Evolutionary conservation across 2,329 filamentous ascomycete genomes (phyloP).

Genomic region (Paramyrothecium roridum): DNA sequence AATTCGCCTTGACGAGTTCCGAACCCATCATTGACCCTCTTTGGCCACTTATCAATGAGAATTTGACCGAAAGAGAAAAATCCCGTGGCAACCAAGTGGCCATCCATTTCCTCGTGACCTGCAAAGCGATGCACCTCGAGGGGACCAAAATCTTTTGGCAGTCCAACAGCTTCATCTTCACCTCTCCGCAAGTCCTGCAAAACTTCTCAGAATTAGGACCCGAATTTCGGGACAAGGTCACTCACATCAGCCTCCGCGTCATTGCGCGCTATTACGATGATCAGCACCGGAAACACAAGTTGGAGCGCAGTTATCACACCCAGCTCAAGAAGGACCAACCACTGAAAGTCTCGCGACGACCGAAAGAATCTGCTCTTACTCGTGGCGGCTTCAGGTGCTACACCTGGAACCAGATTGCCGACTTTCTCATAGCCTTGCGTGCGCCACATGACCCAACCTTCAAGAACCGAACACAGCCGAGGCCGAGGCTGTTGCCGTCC

Average conservation of each 20-base stretch:
- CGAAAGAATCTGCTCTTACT: slow-evolving; percentile 41
- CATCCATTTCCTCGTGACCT: slow-evolving; percentile 51
- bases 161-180: slow-evolving; percentile 53
- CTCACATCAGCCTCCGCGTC: slow-evolving; percentile 47
- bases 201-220: slow-evolving; percentile 44
- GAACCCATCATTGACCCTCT: slow-evolving; percentile 53
- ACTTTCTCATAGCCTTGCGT: slow-evolving; percentile 49
- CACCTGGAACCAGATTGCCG: slow-evolving; percentile 50
- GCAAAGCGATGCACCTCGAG: slow-evolving; percentile 45
- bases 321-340: slow-evolving; percentile 37
- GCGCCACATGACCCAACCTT: slow-evolving; percentile 44
- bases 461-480: slow-evolving; percentile 27
- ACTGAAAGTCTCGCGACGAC: slow-evolving; percentile 38
- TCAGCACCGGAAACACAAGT: slow-evolving; percentile 36
- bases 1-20: slow-evolving; percentile 46
- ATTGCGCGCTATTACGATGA: slow-evolving; percentile 56
- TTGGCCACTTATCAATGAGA: slow-evolving; percentile 37
- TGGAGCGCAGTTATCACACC: slow-evolving; percentile 39
- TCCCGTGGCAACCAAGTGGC: slow-evolving; percentile 44
- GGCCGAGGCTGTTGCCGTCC: slow-evolving; percentile 43
- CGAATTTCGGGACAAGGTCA: slow-evolving; percentile 39
- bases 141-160: slow-evolving; percentile 48
- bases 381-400: slow-evolving; percentile 53
- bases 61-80: slow-evolving; percentile 41
- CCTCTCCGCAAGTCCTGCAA: slow-evolving; percentile 44